Conservation (phyloP, 2,329 filamentous ascomycete genomes). For the Fusarium verrucosum region DNA sequence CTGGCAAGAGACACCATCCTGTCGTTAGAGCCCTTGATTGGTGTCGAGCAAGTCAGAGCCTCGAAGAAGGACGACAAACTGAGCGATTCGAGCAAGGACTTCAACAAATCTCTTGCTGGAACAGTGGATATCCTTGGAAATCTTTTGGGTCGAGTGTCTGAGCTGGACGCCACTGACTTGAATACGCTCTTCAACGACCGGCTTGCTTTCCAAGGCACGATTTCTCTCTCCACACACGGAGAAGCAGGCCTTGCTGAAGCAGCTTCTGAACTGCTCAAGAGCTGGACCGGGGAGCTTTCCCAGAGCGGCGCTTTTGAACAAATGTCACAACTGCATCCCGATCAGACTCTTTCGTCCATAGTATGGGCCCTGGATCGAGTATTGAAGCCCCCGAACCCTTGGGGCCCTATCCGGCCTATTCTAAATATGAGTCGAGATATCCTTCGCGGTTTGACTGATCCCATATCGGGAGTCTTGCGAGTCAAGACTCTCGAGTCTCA, state of each 20-base stretch:
- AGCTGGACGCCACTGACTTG: conserved; percentile 76
- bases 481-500: conserved; percentile 64
- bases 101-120: conserved; percentile 75
- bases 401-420: conserved; percentile 66
- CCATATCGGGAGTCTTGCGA: conserved; percentile 64
- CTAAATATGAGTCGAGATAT: conserved; percentile 67
- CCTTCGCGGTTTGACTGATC: conserved; percentile 65
- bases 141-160: conserved; percentile 80
- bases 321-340: conserved; percentile 53
- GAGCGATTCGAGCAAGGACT: conserved; percentile 63
- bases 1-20: conserved; percentile 79
- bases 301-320: conserved; percentile 54
- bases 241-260: conserved; percentile 82
- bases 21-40: conserved; percentile 74
- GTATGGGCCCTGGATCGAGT: conserved; percentile 53
- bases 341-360: conserved; percentile 55
- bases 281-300: conserved; percentile 73
- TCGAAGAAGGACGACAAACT: conserved; percentile 56
- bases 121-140: conserved; percentile 70
- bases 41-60: conserved; percentile 76
- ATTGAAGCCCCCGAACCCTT: conserved; percentile 54
- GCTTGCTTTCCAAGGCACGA: conserved; percentile 75
- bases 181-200: conserved; percentile 73
- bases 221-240: conserved; percentile 83
- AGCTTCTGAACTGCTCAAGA: conserved; percentile 83